phyloP scores from a whole-genome alignment of 2,329 filamentous ascomycete species.

The Aspergillus chevalieri region DNA sequence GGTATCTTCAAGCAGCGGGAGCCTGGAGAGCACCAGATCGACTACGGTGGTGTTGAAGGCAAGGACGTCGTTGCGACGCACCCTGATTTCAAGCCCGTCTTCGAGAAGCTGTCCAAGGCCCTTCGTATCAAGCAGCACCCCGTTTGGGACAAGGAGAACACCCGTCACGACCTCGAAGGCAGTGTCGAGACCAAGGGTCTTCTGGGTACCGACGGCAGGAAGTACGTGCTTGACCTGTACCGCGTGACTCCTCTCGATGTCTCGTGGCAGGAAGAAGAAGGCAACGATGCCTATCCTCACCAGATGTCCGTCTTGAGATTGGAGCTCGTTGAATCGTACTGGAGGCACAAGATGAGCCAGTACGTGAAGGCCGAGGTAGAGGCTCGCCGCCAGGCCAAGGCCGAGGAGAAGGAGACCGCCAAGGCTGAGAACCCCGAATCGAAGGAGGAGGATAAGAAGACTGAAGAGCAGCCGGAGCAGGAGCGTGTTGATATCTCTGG shows the following conservation, averaged over 20 bases:
- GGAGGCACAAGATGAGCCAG: constrained; percentile 77
- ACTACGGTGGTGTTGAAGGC: constrained; percentile 96
- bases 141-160: constrained; percentile 95
- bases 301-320: constrained; percentile 90
- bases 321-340: constrained; percentile 82
- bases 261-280: constrained; percentile 75
- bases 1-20: constrained; percentile 99
- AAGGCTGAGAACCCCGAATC: constrained; percentile 35
- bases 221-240: constrained; percentile 96
- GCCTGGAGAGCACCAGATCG: constrained; percentile 95
- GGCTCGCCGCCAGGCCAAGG: constrained; percentile 48
- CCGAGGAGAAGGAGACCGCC: constrained; percentile 32
- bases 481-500: constrained; percentile 77
- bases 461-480: constrained; percentile 40
- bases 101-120: constrained; percentile 84
- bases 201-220: constrained; percentile 91
- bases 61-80: constrained; percentile 92
- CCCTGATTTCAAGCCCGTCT: constrained; percentile 74
- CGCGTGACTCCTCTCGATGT: constrained; percentile 89
- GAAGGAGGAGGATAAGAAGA: constrained; percentile 37
- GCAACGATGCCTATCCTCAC: constrained; percentile 69
- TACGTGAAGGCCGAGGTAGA: constrained; percentile 77
- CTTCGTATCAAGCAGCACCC: constrained; percentile 89
- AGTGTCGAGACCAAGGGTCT: constrained; percentile 97
- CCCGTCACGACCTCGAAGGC: constrained; percentile 83